Evolutionary conservation across 208 protist species (phyloP), one percentile per base, ranked within the genome.

Genomic region (Trypanosoma vivax): DNA sequence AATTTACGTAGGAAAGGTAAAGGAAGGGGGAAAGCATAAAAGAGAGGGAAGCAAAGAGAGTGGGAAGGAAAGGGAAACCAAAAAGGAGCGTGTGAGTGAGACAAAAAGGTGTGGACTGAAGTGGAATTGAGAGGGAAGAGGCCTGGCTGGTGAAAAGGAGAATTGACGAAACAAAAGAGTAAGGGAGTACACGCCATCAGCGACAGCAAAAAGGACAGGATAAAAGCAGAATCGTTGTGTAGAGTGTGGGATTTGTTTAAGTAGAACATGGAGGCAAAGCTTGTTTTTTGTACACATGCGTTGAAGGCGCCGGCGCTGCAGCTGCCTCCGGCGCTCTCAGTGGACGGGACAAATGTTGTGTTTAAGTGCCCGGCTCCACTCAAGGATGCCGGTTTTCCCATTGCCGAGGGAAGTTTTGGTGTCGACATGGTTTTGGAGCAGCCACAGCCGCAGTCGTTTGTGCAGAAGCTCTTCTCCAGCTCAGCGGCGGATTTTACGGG

Each of bases 201-300:
- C n/a, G n/a, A n/a, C n/a, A n/a, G n/a, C n/a, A n/a, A n/a, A n/a
- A n/a, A n/a, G n/a, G n/a, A n/a, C n/a, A n/a, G n/a, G n/a, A n/a
- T n/a, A 37, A 7, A 37, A 37, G 33, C 13, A 37, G 33, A 13
- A 37, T n/a, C 33, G 13, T 37, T 37, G 7, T 37, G 13, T 13
- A 7, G 33, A n/a, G 33, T n/a, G 10, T n/a, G 13, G 13, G 33
- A 37, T n/a, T n/a, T n/a, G 33, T 7, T 37, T 37, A 37, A 37
- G 33, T 37, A 13, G 33, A 13, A 7, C 46, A 87, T 90, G 71
- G 83, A 91, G 35, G 87, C 76, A 19, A 76, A 73, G 38, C 67
- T 91, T 38, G 55, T 62, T 39, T 79, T 90, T 35, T 88, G 71
- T 60, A 56, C 79, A 3, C 83, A 94, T 54, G 66, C 80, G 40